Conservation (phyloP, 2,329 filamentous ascomycete species). For the Calonectria naviculata region DNA sequence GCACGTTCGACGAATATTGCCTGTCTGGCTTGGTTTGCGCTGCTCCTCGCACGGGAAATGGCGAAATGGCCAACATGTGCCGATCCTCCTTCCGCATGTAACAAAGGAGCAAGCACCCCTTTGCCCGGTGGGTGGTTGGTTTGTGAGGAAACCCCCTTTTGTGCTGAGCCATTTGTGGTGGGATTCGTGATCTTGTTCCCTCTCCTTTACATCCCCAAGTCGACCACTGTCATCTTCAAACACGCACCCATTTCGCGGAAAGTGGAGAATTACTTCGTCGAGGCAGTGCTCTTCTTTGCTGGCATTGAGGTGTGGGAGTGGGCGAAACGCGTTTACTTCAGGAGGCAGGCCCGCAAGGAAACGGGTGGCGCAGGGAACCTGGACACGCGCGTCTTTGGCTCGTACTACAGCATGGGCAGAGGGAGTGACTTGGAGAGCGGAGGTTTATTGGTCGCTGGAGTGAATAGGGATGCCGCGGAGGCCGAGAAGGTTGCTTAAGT, state of each 20-base stretch:
- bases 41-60: slow-evolving; percentile 83
- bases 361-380: slow-evolving; percentile 37
- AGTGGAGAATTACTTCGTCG: slow-evolving; percentile 69
- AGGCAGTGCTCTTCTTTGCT: slow-evolving; percentile 65
- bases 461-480: neutral
- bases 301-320: slow-evolving; percentile 71
- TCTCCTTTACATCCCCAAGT: slow-evolving; percentile 66
- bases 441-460: neutral
- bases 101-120: slow-evolving; percentile 67
- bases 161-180: slow-evolving; percentile 68
- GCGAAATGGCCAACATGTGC: slow-evolving; percentile 78
- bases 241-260: slow-evolving; percentile 69
- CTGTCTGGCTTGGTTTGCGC: slow-evolving; percentile 78
- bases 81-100: slow-evolving; percentile 80
- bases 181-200: slow-evolving; percentile 60
- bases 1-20: slow-evolving; percentile 79
- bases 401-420: slow-evolving; percentile 40
- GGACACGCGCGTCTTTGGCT: slow-evolving; percentile 47
- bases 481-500: neutral
- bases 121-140: slow-evolving; percentile 74
- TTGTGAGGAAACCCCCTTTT: slow-evolving; percentile 78
- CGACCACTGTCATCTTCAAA: slow-evolving; percentile 68
- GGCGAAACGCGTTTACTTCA: slow-evolving; percentile 59
- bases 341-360: slow-evolving; percentile 42
- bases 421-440: slow-evolving; percentile 34